phyloP scores from a whole-genome alignment of 179 eudicot genomes.

The Beta macrorhiza region DNA sequence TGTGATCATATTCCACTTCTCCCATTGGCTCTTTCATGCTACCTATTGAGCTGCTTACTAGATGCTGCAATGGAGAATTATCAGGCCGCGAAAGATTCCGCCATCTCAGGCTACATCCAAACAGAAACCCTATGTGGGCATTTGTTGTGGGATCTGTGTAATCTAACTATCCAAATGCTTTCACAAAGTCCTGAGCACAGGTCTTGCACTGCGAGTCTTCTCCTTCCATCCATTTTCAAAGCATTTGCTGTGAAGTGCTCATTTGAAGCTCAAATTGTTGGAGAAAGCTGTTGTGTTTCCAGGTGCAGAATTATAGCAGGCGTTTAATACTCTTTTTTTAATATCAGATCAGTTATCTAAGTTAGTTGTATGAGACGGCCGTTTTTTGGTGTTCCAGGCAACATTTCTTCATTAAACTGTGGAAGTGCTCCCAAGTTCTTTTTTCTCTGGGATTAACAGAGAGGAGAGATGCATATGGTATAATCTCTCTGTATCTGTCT shows the following conservation, averaged over 20 bases:
- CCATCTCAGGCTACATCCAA: slow-evolving; percentile 27
- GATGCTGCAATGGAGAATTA: slow-evolving; percentile 51
- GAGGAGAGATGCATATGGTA: slow-evolving; percentile 85
- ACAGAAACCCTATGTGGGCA: slow-evolving; percentile 47
- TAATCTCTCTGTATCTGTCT: slow-evolving; percentile 77
- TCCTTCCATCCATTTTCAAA: slow-evolving; percentile 65
- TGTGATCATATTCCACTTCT: slow-evolving; percentile 25
- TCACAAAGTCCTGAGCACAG: slow-evolving; percentile 69
- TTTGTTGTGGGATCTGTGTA: slow-evolving; percentile 69
- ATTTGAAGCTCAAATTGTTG: slow-evolving; percentile 51
- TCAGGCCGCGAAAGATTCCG: slow-evolving; percentile 30
- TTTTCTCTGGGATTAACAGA: slow-evolving; percentile 67
- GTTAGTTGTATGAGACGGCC: background rate
- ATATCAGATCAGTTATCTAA: background rate
- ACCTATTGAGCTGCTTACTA: slow-evolving; percentile 53
- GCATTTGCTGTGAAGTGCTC: slow-evolving; percentile 43
- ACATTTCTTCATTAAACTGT: slow-evolving; percentile 47
- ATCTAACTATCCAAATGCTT: slow-evolving; percentile 67
- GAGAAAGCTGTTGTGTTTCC: slow-evolving; percentile 44
- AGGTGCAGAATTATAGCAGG: slow-evolving; percentile 45
- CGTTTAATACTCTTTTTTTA: background rate
- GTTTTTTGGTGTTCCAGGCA: slow-evolving; percentile 51
- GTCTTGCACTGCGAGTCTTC: slow-evolving; percentile 57
- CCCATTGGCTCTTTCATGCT: slow-evolving; percentile 63
- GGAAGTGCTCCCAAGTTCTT: slow-evolving; percentile 70